Base-by-base conservation (phyloP, 2,329 filamentous ascomycete genomes). In the Botrytis hyacinthi region DNA sequence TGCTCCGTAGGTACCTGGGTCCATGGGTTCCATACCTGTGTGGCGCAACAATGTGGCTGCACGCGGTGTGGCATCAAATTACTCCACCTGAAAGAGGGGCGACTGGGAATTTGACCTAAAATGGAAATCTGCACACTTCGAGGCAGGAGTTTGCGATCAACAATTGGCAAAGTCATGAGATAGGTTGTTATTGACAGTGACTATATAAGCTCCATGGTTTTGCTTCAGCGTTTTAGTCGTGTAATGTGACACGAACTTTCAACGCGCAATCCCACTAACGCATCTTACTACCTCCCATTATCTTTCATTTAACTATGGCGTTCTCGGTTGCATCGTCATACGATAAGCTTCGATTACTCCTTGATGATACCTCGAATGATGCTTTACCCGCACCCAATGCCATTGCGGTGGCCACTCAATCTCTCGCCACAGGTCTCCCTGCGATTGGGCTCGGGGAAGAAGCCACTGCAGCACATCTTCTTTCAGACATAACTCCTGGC, bases 401-500 rank as follows among this genome's bases (percentile, higher is more conserved):
- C 51, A 73, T 73, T 4, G 40, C 76, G 9, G 3, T 32, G 35
- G 66, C 66, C 16, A 69, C 66, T 29, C 26, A 26, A 8, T 75
- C 75, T 7, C 78, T 88, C 22, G 78, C 79, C n/a, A 54, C 76
- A 2, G 77, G 76, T 1, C 79, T 88, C 3, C 82, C 84, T 16
- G 42, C 74, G 0, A 69, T 75, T 9, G 86, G 86, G 10, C 77
- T 84, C 3, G 86, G 87, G 22, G 78, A 85, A 22, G 78, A 82
- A 74, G 78, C 80, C 48, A 82, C 83, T 9, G 80, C 83, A 63
- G 76, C 80, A 10, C 86, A 88, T 76, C 77, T 88, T 5, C 76
- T 81, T 8, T 75, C 83, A 10, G 84, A 87, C 44, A 79, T 88
- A 10, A 80, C 81, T 4, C 85, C 85, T 10, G 80, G 76, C 16